These are phyloP conservation scores for Phylloporus rhodoxanthus DNA, from an alignment of 768 basidiomycete species.

Conservation along the genomic window DNA sequence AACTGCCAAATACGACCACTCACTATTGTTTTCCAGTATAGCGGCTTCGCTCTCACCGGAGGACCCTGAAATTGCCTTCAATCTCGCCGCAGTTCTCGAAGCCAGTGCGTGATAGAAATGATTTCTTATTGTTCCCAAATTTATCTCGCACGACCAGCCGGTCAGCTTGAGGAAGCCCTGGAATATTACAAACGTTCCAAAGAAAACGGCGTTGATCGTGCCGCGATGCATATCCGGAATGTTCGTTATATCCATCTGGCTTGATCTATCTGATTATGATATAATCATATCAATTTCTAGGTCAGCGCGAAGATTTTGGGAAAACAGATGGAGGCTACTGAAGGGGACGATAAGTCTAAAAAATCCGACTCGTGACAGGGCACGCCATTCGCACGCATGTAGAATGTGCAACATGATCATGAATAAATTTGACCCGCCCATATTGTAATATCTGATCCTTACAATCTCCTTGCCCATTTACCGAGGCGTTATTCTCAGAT, in stretches of 20 bases:
- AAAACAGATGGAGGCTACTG: conserved; percentile 42
- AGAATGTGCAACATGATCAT: conserved; percentile 7
- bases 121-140: conserved; percentile 33
- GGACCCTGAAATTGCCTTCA: conserved; percentile 89
- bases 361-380: conserved; percentile 26
- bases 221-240: conserved; percentile 77
- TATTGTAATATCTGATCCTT: conserved; percentile 19
- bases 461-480: conserved; percentile 24
- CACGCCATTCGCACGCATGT: conserved; percentile 7
- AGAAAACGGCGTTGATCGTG: conserved; percentile 73
- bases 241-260: conserved; percentile 37
- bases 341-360: conserved; percentile 27
- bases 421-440: conserved; percentile 13
- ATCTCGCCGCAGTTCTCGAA: conserved; percentile 86
- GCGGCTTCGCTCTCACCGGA: conserved; percentile 80
- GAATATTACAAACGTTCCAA: conserved; percentile 77
- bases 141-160: conserved; percentile 46
- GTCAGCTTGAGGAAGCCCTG: conserved; percentile 73
- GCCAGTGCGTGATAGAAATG: conserved; percentile 53
- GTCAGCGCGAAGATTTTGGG: conserved; percentile 78
- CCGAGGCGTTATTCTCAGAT: conserved; percentile 16
- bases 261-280: conserved; percentile 14
- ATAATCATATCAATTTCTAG: conserved; percentile 33
- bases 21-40: conserved; percentile 48
- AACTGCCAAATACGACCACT: conserved; percentile 27